Percentiles rank a stretch among this genome's conserved stretches.
Conservation (phyloP, 1,139 yeast species). For the Scheffersomyces insectosa region DNA sequence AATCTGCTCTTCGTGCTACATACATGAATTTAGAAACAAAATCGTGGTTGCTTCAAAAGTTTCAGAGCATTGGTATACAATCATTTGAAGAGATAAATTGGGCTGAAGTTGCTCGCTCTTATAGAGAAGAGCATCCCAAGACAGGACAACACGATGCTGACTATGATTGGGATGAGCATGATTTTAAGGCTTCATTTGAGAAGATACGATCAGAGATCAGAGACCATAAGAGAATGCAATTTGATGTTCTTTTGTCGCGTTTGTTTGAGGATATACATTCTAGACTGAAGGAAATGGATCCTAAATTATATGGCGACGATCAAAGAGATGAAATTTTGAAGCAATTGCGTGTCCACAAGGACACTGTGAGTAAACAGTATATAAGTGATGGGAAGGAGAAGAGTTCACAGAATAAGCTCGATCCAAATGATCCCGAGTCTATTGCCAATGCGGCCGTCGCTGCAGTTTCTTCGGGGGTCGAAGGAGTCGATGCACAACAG, state of each 20-base stretch:
- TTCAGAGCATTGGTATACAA: constrained; percentile 49
- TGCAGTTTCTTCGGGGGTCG: constrained; percentile 31
- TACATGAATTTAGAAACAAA: constrained; percentile 52
- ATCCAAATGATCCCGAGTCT: constrained; percentile 26
- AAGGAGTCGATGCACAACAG: constrained; percentile 28
- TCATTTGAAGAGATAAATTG: constrained; percentile 61
- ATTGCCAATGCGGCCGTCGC: constrained; percentile 42
- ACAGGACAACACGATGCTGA: constrained; percentile 3
- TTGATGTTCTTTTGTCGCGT: constrained; percentile 24
- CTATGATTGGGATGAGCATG: constrained; percentile 30
- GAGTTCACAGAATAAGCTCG: constrained; percentile 4
- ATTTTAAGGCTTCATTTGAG: constrained; percentile 38
- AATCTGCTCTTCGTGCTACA: constrained; percentile 50
- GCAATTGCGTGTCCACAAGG: not conserved
- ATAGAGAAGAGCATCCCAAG: constrained; percentile 8
- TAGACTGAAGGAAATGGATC: constrained; percentile 1
- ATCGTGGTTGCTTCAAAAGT: constrained; percentile 56
- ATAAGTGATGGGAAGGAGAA: not conserved
- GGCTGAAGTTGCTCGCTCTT: constrained; percentile 38
- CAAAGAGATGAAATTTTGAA: not conserved
- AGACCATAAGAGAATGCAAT: constrained; percentile 27
- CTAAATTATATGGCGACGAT: not conserved
- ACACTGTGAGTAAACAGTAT: not conserved
- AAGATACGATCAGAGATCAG: constrained; percentile 32
- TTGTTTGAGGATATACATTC: constrained; percentile 21